A percentile compares a stretch with the other conserved stretches of the same genome.
Evolutionary conservation across 116 monocot genomes (phyloP).

Genomic region (Posidonia oceanica): DNA sequence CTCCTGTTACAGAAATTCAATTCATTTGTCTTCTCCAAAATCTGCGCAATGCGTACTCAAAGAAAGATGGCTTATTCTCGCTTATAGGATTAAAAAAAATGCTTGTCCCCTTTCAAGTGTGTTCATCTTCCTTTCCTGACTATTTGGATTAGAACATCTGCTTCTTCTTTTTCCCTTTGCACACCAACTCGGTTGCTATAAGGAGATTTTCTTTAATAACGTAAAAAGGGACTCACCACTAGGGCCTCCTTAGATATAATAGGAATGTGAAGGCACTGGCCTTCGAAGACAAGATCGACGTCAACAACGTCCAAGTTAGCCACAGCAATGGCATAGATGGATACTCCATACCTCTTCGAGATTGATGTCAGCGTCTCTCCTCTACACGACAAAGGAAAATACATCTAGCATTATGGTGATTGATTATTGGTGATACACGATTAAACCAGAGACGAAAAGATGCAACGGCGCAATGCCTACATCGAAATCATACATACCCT

Average conservation of each 20-base stretch:
- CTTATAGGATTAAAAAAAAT: no score
- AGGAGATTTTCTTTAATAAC: no score
- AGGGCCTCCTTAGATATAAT: background rate
- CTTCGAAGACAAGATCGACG: conserved; percentile 12
- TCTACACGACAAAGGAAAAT: background rate
- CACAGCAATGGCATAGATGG: conserved; percentile 5
- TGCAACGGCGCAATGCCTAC: no score
- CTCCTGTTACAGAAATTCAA: no score
- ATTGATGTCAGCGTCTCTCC: conserved; percentile 11
- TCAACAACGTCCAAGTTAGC: conserved; percentile 5
- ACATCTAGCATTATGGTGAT: background rate
- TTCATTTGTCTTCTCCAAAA: no score
- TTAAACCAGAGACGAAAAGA: background rate
- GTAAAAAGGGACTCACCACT: conserved; percentile 5
- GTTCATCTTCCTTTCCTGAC: no score
- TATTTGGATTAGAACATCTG: no score
- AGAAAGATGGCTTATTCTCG: no score
- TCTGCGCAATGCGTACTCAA: no score
- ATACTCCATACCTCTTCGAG: conserved; percentile 12
- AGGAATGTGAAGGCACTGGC: conserved; percentile 6
- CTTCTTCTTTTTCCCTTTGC: no score
- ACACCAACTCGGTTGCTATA: no score
- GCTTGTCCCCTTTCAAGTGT: no score
- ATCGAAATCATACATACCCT: background rate
- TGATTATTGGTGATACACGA: background rate